Evolutionary conservation across 1,284 basidiomycete species (phyloP).

Genomic region (Cerrena zonata): DNA sequence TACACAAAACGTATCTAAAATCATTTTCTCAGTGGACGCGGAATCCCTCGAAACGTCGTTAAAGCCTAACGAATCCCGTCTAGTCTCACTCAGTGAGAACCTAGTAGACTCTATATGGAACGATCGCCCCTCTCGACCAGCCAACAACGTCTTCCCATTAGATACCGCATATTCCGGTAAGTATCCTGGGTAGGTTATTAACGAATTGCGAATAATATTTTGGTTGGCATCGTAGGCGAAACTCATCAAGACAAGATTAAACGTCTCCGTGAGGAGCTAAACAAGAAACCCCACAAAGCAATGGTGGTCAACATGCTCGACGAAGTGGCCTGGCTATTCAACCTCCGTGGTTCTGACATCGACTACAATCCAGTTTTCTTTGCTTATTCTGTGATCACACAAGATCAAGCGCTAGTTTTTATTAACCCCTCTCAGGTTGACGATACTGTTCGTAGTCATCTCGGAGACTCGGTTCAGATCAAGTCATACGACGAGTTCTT

Average conservation of each 20-base stretch:
- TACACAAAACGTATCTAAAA: constrained; percentile 3
- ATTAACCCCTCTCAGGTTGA: constrained; percentile 63
- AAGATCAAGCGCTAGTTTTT: constrained; percentile 67
- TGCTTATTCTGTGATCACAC: constrained; percentile 79
- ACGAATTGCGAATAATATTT: background rate
- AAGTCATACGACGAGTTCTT: constrained; percentile 71
- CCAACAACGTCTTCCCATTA: constrained; percentile 67
- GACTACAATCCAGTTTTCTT: constrained; percentile 97
- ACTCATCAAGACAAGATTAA: constrained; percentile 62
- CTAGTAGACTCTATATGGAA: constrained; percentile 82
- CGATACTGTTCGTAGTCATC: constrained; percentile 49
- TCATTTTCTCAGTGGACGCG: constrained; percentile 46
- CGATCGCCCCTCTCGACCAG: constrained; percentile 66
- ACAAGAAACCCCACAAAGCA: constrained; percentile 60
- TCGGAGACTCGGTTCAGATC: constrained; percentile 62
- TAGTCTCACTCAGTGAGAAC: constrained; percentile 67
- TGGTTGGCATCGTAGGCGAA: constrained; percentile 43
- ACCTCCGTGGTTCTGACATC: constrained; percentile 89
- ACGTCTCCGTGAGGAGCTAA: constrained; percentile 60
- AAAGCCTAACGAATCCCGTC: constrained; percentile 43
- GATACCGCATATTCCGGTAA: constrained; percentile 63
- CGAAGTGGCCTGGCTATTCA: constrained; percentile 92
- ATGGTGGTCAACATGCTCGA: constrained; percentile 79
- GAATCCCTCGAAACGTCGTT: constrained; percentile 52
- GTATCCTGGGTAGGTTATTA: constrained; percentile 10